These are phyloP conservation scores for Phyllosticta citrichinensis DNA, from an alignment of 2,329 filamentous ascomycete genomes.

Conservation along the genomic window DNA sequence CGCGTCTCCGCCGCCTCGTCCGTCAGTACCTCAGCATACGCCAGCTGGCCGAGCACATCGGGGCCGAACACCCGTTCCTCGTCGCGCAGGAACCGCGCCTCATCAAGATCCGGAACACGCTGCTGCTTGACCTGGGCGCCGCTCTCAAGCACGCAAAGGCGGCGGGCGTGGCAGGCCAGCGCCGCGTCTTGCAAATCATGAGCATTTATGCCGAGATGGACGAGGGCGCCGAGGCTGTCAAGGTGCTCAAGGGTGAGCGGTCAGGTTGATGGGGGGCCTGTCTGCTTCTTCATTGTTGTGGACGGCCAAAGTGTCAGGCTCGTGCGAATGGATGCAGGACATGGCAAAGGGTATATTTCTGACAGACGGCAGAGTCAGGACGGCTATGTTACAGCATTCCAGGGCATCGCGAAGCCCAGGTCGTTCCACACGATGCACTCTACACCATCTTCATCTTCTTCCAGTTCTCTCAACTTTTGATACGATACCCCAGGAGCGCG, in stretches of 20 bases:
- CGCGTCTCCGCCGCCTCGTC: constrained; percentile 44
- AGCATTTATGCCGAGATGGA: constrained; percentile 52
- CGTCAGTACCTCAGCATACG: constrained; percentile 49
- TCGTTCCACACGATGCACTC: not conserved
- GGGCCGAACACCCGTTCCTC: constrained; percentile 53
- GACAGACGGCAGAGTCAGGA: not conserved
- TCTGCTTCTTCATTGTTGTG: too few relatives aligned
- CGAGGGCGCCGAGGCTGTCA: constrained; percentile 49
- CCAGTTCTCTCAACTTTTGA: not conserved
- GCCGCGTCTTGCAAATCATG: constrained; percentile 45
- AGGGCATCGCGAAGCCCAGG: not conserved
- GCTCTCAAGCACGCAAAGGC: constrained; percentile 49
- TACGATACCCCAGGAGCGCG: too few relatives aligned
- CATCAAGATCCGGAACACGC: constrained; percentile 48
- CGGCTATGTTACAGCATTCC: too few relatives aligned
- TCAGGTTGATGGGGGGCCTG: not conserved
- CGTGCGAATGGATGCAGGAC: not conserved
- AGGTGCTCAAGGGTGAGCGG: constrained; percentile 26
- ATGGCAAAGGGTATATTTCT: not conserved
- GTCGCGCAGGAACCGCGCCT: constrained; percentile 46
- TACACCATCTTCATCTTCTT: not conserved
- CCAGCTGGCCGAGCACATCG: constrained; percentile 41
- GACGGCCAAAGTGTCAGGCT: too few relatives aligned
- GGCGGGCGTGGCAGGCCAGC: constrained; percentile 28
- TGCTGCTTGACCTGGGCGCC: constrained; percentile 55